These are phyloP conservation scores for Coemansia erecta DNA, from an alignment of 192 early-diverging fungal species.

Conservation along the genomic window DNA sequence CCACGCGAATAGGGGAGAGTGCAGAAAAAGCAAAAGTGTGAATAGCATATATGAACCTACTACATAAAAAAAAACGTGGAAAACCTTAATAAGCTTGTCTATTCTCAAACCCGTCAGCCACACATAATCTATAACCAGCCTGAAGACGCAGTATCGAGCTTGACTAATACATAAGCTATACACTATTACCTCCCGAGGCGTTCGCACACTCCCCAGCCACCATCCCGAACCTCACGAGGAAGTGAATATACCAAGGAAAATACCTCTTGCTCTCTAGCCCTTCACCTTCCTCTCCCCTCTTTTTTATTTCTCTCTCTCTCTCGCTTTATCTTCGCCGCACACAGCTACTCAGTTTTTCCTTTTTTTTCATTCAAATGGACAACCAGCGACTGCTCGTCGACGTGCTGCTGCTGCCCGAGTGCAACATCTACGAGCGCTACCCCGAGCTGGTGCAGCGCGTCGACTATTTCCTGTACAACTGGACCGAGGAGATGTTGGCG, in stretches of 20 bases:
- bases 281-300: background rate
- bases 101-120: background rate
- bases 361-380: constrained; percentile 26
- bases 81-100: background rate
- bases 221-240: too few relatives aligned
- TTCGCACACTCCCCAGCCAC: too few relatives aligned
- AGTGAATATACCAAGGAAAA: too few relatives aligned
- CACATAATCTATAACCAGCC: too few relatives aligned
- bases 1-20: too few relatives aligned
- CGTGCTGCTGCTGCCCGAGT: constrained; percentile 47
- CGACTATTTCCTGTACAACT: constrained; percentile 49
- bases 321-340: background rate
- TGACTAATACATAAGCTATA: too few relatives aligned
- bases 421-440: constrained; percentile 51
- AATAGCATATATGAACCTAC: background rate
- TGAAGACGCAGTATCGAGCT: too few relatives aligned
- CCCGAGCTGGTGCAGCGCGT: constrained; percentile 50
- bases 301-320: background rate
- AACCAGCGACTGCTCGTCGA: constrained; percentile 34
- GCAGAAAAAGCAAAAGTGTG: too few relatives aligned
- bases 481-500: constrained; percentile 38
- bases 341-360: background rate
- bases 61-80: too few relatives aligned
- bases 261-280: background rate
- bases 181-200: too few relatives aligned